These are phyloP conservation scores for Skeletonema tropicum DNA, from an alignment of 108 stramenopile genomes.

Conservation along the genomic window DNA sequence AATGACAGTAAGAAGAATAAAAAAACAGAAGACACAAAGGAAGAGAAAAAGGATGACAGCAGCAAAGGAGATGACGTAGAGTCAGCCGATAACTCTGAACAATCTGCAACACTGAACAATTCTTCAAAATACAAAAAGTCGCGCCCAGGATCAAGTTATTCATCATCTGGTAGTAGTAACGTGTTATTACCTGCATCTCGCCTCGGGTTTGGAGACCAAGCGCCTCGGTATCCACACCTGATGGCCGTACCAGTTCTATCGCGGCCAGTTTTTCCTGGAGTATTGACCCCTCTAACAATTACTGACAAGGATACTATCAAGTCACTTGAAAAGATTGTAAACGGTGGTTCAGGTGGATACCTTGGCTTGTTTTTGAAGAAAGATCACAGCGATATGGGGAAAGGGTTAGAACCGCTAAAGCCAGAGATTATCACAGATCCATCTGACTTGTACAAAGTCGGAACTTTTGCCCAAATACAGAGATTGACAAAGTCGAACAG, in stretches of 20 bases:
- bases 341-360: conserved; percentile 62
- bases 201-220: conserved; percentile 78
- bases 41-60: conserved; percentile 25
- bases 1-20: conserved; percentile 16
- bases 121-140: conserved; percentile 44
- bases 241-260: conserved; percentile 75
- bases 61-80: conserved; percentile 10
- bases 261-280: conserved; percentile 85
- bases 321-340: conserved; percentile 68
- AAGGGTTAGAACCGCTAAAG: conserved; percentile 64
- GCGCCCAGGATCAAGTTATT: conserved; percentile 10
- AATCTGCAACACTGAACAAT: conserved; percentile 32
- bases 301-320: conserved; percentile 78
- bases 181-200: conserved; percentile 38
- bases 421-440: conserved; percentile 81
- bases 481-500: conserved; percentile 46
- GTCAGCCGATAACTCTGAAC: conserved; percentile 13
- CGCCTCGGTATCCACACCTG: conserved; percentile 83
- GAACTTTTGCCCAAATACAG: conserved; percentile 89
- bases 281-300: conserved; percentile 74
- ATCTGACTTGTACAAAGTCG: conserved; percentile 74
- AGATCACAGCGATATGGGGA: conserved; percentile 67
- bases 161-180: conserved; percentile 12
- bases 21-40: conserved; percentile 21
- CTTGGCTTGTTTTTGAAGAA: conserved; percentile 79